Evolutionary conservation across 2,329 filamentous ascomycete genomes (phyloP), one percentile per base, ranked within the genome.

Genomic region (Beauveria varroae): DNA sequence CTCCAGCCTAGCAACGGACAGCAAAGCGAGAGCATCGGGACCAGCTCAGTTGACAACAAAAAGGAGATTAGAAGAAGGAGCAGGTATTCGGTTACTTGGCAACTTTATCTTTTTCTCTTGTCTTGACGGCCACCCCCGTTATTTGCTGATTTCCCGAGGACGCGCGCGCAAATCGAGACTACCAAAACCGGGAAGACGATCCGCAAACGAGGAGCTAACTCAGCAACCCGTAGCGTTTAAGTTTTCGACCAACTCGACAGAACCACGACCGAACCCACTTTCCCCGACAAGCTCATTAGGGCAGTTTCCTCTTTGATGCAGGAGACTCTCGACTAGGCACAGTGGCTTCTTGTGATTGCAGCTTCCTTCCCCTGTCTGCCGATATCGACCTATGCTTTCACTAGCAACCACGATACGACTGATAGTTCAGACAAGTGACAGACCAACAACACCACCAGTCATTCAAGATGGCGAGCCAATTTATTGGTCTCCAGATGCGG

Each of bases 401-500:
- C 9, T 24, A 12, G 28, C 43, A 22, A 50, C 41, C 52, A 26
- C 12, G 6, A 26, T 18, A 43, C 44, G 50, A 46, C 10, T 46
- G 26, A 34, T 28, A 24, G 22, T 16, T 14, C 22, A 46, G n/a
- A 30, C 54, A 18, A 20, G 18, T 16, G 10, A 34, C n/a, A 20
- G 46, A 55, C 14, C 18, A 61, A 41, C 9, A n/a, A 47, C 8
- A 16, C n/a, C n/a, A 10, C 50, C 5, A 28, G 6, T 16, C 20
- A n/a, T 26, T 49, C 60, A 70, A 47, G 47, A 76, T 76, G 74
- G 85, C 87, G 54, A 79, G 81, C 63, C 80, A 86, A 69, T 91
- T 93, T 72, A 85, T 91, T 69, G 90, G 90, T 64, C 82, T 90
- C 72, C 86, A 87, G 63, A 90, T 95, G 75, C 77, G 86, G 63